These are phyloP conservation scores for Wakefieldia striispora DNA, from an alignment of 768 basidiomycete species.

Conservation along the genomic window DNA sequence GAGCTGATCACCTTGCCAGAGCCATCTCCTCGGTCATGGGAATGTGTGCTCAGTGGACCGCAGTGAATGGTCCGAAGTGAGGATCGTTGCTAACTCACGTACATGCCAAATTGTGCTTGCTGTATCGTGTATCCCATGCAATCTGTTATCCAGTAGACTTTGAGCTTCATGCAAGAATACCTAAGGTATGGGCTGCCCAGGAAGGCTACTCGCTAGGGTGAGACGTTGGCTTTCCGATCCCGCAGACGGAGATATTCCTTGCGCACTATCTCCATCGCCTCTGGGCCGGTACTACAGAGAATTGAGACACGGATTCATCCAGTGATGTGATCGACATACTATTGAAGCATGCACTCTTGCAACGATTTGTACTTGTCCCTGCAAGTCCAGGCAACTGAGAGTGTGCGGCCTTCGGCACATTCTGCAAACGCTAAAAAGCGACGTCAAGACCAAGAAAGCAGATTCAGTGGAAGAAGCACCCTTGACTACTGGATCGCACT, in stretches of 20 bases:
- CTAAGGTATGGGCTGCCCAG: not conserved
- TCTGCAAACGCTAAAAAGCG: constrained; percentile 66
- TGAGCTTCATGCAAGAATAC: not conserved
- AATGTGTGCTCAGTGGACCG: constrained; percentile 61
- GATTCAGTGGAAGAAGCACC: constrained; percentile 34
- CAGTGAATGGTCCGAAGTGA: constrained; percentile 46
- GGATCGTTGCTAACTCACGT: not conserved
- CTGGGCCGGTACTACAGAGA: constrained; percentile 59
- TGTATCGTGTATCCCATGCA: constrained; percentile 6
- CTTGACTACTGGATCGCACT: constrained; percentile 75
- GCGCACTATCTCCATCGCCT: constrained; percentile 70
- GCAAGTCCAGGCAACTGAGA: constrained; percentile 87
- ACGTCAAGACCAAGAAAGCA: not conserved
- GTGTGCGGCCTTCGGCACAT: constrained; percentile 76
- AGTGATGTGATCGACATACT: constrained; percentile 45
- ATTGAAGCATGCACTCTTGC: constrained; percentile 77
- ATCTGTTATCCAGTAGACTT: constrained; percentile 1
- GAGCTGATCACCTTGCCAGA: constrained; percentile 36
- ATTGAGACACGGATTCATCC: not conserved
- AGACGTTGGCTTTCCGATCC: constrained; percentile 26
- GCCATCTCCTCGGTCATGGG: constrained; percentile 72
- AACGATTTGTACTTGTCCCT: constrained; percentile 62
- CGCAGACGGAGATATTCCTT: constrained; percentile 72
- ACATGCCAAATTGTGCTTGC: not conserved
- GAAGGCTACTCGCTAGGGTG: not conserved